Evolutionary conservation across 2,329 filamentous ascomycete genomes (phyloP).

Genomic region (Penicillium sp.): DNA sequence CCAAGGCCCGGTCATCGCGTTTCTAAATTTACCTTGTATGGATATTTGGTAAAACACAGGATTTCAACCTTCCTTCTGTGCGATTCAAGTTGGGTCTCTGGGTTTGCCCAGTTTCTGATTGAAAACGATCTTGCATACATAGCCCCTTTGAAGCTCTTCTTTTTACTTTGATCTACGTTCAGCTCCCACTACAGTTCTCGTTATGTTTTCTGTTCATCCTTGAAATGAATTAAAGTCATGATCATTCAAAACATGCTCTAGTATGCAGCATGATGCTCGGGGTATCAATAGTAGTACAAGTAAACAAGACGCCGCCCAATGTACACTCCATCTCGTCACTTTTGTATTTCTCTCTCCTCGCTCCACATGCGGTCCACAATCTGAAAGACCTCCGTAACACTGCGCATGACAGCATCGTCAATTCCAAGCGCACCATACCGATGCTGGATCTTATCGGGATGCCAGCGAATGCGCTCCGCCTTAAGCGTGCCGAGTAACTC

Average conservation of each 20-base stretch:
- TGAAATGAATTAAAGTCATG: slow-evolving; percentile 20
- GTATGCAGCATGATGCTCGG: slow-evolving; percentile 3
- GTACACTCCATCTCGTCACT: background rate
- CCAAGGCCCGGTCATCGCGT: slow-evolving; percentile 45
- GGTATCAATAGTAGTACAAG: slow-evolving; percentile 9
- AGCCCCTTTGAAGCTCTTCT: slow-evolving; percentile 10
- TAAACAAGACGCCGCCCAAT: slow-evolving; percentile 8
- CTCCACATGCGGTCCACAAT: slow-evolving; percentile 74
- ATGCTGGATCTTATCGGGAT: slow-evolving; percentile 96
- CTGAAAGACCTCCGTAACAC: slow-evolving; percentile 85
- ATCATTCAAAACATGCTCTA: slow-evolving; percentile 7
- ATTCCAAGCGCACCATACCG: slow-evolving; percentile 63
- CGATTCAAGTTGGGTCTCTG: slow-evolving; percentile 14
- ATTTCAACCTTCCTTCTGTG: slow-evolving; percentile 4
- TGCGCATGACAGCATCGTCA: slow-evolving; percentile 61
- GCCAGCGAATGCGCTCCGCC: slow-evolving; percentile 82
- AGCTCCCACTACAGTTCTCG: slow-evolving; percentile 5
- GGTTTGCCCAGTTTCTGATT: slow-evolving; percentile 14
- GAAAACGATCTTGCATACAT: slow-evolving; percentile 21
- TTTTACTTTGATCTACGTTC: slow-evolving; percentile 9
- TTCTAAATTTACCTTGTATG: slow-evolving; percentile 20
- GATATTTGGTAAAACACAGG: slow-evolving; percentile 5
- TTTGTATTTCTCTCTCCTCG: slow-evolving; percentile 43
- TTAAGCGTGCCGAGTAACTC: slow-evolving; percentile 55
- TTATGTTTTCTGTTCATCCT: slow-evolving; percentile 6